Evolutionary conservation across 148 eudicot species (phyloP).

Genomic region (Vaccinium vitisidaea): DNA sequence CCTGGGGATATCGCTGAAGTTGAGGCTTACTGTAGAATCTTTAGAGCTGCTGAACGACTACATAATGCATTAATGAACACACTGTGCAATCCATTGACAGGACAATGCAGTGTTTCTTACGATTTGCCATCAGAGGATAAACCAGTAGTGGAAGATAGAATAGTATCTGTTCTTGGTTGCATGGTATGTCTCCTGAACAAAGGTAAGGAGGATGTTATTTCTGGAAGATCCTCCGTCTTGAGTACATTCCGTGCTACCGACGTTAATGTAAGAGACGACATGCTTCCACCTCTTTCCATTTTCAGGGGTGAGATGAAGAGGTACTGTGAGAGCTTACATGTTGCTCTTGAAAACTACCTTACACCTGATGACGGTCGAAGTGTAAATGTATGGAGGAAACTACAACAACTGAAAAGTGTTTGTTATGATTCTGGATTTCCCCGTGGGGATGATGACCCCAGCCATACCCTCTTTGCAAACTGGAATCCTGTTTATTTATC

Average conservation of each 20-base stretch:
- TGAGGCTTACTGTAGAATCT: conserved; percentile 95
- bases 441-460: conserved; percentile 65
- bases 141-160: conserved; percentile 68
- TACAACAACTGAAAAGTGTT: conserved; percentile 73
- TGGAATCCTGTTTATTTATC: conserved; percentile 73
- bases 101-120: conserved; percentile 87
- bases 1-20: conserved; percentile 98
- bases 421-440: conserved; percentile 94
- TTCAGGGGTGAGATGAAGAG: conserved; percentile 92
- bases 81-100: conserved; percentile 82
- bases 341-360: conserved; percentile 82
- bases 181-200: conserved; percentile 89
- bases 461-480: conserved; percentile 74
- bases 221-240: conserved; percentile 71
- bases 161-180: conserved; percentile 94
- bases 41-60: conserved; percentile 83
- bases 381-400: conserved; percentile 72
- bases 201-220: conserved; percentile 84
- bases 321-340: conserved; percentile 94
- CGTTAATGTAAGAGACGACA: conserved; percentile 46
- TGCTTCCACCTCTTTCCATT: conserved; percentile 82
- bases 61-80: conserved; percentile 83
- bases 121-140: conserved; percentile 60
- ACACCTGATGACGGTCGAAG: conserved; percentile 59
- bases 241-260: conserved; percentile 48